phyloP scores from a whole-genome alignment of 495 filamentous ascomycete species.

The Aspergillus sclerotiicarbonarius region DNA sequence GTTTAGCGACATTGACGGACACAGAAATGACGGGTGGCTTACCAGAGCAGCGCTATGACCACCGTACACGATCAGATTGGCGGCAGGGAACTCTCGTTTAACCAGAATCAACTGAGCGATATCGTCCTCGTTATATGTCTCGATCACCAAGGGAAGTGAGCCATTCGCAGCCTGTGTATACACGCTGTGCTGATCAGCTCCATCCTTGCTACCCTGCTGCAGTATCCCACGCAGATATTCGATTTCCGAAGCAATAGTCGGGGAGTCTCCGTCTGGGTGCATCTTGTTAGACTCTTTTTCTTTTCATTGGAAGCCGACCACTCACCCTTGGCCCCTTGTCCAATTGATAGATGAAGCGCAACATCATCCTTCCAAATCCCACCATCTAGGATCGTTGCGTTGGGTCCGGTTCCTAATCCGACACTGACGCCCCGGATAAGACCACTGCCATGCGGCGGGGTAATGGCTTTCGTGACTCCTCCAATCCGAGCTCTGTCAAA shows the following conservation, averaged over 20 bases:
- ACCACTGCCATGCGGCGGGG: slow-evolving; percentile 34
- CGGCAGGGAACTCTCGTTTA: slow-evolving; percentile 27
- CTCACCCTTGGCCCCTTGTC: slow-evolving; percentile 26
- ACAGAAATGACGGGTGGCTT: neutral
- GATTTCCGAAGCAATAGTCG: neutral
- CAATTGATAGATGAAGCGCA: slow-evolving; percentile 42
- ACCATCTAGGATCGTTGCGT: slow-evolving; percentile 36
- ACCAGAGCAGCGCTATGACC: slow-evolving; percentile 49
- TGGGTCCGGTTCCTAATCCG: slow-evolving; percentile 41
- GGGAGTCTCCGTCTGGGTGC: neutral
- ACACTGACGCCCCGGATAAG: slow-evolving; percentile 46
- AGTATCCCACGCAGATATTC: neutral
- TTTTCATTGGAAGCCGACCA: neutral
- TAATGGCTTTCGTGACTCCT: slow-evolving; percentile 50
- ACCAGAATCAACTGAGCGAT: slow-evolving; percentile 33
- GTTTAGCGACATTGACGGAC: neutral
- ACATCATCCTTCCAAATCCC: slow-evolving; percentile 42
- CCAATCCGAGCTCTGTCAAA: slow-evolving; percentile 43
- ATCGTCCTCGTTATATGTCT: slow-evolving; percentile 21
- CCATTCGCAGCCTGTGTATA: neutral
- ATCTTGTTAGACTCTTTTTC: neutral
- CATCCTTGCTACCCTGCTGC: neutral
- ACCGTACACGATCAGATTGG: slow-evolving; percentile 44
- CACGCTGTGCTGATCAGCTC: neutral
- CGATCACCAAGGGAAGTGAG: neutral